phyloP scores from a whole-genome alignment of 1,139 yeast genomes.

The Yamadazyma membranifaciens region DNA sequence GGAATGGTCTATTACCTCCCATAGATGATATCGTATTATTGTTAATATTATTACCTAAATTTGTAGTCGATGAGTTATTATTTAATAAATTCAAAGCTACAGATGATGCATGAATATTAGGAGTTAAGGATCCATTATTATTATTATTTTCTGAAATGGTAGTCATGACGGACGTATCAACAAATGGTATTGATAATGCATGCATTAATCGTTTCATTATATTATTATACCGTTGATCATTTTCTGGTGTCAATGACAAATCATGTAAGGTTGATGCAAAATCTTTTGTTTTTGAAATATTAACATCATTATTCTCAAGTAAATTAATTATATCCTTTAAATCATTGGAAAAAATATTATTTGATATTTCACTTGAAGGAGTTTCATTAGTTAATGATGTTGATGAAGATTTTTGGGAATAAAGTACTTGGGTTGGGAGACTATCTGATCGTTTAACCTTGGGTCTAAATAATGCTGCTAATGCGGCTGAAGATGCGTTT shows the following conservation, averaged over 20 bases:
- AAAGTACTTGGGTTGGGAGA: constrained; percentile 29
- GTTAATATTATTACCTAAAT: constrained; percentile 1
- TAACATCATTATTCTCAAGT: constrained; percentile 36
- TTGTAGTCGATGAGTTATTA: not conserved
- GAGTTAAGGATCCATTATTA: constrained; percentile 13
- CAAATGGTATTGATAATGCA: constrained; percentile 75
- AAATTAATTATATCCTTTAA: constrained; percentile 44
- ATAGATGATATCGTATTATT: not conserved
- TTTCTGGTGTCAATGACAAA: constrained; percentile 41
- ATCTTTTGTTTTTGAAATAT: constrained; percentile 30
- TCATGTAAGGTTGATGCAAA: constrained; percentile 57
- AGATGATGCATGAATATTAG: constrained; percentile 23
- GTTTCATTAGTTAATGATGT: not conserved
- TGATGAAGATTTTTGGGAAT: constrained; percentile 10
- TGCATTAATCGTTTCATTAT: constrained; percentile 55
- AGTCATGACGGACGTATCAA: constrained; percentile 51
- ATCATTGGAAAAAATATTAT: constrained; percentile 24
- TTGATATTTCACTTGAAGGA: constrained; percentile 1
- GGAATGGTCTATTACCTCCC: constrained; percentile 45
- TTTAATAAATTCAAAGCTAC: constrained; percentile 29
- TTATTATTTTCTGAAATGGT: constrained; percentile 17
- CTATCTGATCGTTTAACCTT: constrained; percentile 36
- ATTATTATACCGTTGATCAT: constrained; percentile 30
- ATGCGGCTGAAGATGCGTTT: constrained; percentile 64
- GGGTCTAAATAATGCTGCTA: constrained; percentile 56